Evolutionary conservation across 805 yeast genomes (phyloP).

Genomic region (Kodamaea kaohsiungensis): DNA sequence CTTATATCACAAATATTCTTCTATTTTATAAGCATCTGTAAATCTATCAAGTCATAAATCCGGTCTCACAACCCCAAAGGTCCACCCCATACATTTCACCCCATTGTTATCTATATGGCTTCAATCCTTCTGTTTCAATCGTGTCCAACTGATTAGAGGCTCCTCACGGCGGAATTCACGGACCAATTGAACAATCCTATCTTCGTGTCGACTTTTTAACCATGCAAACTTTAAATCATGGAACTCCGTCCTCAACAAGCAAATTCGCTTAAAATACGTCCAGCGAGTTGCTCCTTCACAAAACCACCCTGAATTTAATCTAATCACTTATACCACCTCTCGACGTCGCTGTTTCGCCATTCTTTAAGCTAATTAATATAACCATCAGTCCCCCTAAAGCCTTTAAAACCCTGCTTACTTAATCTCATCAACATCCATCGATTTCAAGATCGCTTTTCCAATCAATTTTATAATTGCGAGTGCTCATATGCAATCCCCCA

Average conservation of each 20-base stretch:
- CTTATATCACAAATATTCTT: neutral
- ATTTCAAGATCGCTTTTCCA: neutral
- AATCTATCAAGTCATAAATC: neutral
- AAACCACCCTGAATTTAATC: neutral
- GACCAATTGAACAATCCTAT: neutral
- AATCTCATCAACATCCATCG: too few relatives aligned
- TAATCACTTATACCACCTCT: neutral
- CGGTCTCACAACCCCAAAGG: neutral
- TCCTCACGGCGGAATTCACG: neutral
- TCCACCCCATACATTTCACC: neutral
- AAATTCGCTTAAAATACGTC: neutral
- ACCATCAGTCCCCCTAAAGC: too few relatives aligned
- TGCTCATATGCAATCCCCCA: neutral
- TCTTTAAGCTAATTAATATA: too few relatives aligned
- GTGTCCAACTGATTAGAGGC: too few relatives aligned
- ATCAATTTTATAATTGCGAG: neutral
- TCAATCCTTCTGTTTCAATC: too few relatives aligned
- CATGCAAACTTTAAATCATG: neutral
- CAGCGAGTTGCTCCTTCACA: neutral
- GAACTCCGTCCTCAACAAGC: neutral
- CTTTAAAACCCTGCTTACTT: too few relatives aligned
- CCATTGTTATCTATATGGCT: neutral
- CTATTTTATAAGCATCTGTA: neutral
- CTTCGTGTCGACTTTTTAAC: neutral
- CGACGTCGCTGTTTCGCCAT: neutral